phyloP scores from a whole-genome alignment of 768 basidiomycete species.

The Termitomyces sp. region DNA sequence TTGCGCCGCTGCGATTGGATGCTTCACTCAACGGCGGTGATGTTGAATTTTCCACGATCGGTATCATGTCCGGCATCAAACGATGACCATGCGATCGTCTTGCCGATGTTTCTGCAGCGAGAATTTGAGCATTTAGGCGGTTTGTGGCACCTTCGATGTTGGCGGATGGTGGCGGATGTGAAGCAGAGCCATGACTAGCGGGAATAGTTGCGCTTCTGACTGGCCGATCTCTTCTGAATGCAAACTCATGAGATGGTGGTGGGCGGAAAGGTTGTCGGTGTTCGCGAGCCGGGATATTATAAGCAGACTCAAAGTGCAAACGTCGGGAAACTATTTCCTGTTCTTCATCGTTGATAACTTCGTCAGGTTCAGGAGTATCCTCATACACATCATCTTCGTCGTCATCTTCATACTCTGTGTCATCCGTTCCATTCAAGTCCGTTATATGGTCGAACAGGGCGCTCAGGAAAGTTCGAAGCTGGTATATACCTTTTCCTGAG shows the following conservation, averaged over 20 bases:
- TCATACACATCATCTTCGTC: conserved; percentile 50
- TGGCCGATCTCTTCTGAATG: conserved; percentile 33
- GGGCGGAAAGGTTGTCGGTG: conserved; percentile 20
- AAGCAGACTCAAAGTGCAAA: conserved; percentile 24
- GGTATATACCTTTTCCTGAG: conserved; percentile 85
- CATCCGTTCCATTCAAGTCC: conserved; percentile 67
- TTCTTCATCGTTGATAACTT: conserved; percentile 30
- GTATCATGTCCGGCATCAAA: conserved; percentile 44
- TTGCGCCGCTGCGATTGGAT: conserved; percentile 50
- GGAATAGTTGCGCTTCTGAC: conserved; percentile 24
- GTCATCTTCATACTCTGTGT: conserved; percentile 66
- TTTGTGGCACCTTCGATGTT: conserved; percentile 32
- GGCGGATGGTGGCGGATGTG: conserved; percentile 24
- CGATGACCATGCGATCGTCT: conserved; percentile 34
- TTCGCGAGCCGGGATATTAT: conserved; percentile 20
- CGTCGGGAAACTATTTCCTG: conserved; percentile 30
- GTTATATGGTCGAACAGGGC: conserved; percentile 75
- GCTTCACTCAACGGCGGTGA: conserved; percentile 65
- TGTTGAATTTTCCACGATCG: conserved; percentile 57
- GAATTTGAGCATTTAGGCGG: conserved; percentile 35
- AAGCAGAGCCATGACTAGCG: conserved; percentile 13
- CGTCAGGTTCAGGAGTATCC: conserved; percentile 44
- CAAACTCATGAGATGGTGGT: conserved; percentile 31
- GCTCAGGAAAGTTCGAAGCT: conserved; percentile 76
- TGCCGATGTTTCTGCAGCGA: conserved; percentile 28